A percentile compares a stretch with the other conserved stretches of the same genome.
Conservation (phyloP, 1,284 basidiomycete genomes). For the Trichosporon asahii region DNA sequence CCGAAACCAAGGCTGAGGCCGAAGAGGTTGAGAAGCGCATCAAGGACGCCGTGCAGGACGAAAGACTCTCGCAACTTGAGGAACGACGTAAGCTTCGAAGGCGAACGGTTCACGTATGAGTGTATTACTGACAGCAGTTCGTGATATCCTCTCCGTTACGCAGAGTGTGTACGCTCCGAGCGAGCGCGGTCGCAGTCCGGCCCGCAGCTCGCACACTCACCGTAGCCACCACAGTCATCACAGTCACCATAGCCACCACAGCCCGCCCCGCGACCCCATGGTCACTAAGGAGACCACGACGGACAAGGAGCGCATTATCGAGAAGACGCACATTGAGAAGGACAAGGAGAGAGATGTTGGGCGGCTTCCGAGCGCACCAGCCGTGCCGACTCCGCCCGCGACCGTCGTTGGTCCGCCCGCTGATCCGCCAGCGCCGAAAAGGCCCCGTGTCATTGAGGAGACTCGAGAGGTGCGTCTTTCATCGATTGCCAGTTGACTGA, state of each 20-base stretch:
- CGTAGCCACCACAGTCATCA: slow-evolving; percentile 1
- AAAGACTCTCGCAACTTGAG: slow-evolving; percentile 38
- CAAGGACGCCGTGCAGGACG: slow-evolving; percentile 44
- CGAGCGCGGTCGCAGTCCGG: not conserved
- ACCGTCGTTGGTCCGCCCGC: slow-evolving; percentile 31
- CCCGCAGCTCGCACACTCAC: not conserved
- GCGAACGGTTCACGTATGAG: too few relatives aligned
- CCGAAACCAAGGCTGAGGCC: slow-evolving; percentile 24
- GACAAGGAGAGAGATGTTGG: not conserved
- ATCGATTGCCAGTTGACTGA: not conserved
- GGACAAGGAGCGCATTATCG: not conserved
- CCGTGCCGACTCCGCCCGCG: slow-evolving; percentile 38
- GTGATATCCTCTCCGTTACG: slow-evolving; percentile 6
- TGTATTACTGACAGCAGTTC: slow-evolving; percentile 9
- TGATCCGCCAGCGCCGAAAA: not conserved
- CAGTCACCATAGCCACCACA: slow-evolving; percentile 6
- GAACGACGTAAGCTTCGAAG: slow-evolving; percentile 35
- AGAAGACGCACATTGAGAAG: slow-evolving; percentile 11
- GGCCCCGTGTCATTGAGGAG: slow-evolving; percentile 35
- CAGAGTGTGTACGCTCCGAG: not conserved
- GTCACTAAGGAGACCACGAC: not conserved
- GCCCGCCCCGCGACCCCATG: not conserved
- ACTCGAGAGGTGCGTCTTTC: slow-evolving; percentile 35
- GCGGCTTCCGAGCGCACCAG: slow-evolving; percentile 28
- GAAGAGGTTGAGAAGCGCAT: slow-evolving; percentile 24